Conservation (phyloP, 2,329 filamentous ascomycete genomes). For the Monosporascus sp. region DNA sequence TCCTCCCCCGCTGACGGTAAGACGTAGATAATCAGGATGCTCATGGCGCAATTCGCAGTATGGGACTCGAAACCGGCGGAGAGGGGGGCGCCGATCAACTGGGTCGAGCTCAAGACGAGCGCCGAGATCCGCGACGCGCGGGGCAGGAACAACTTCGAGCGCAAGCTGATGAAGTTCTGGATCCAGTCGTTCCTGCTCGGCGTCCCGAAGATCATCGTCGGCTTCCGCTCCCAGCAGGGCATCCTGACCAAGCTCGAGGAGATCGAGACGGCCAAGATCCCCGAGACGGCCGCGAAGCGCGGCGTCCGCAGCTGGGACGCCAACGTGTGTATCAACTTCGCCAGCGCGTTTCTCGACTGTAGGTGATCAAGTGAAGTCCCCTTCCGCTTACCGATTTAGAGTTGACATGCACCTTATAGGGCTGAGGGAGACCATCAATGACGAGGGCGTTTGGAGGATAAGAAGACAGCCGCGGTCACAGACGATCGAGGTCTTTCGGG, state of each 20-base stretch:
- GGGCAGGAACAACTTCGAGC: constrained; percentile 72
- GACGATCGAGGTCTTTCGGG: constrained; percentile 66
- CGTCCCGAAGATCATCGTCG: constrained; percentile 86
- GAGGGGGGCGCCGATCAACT: constrained; percentile 68
- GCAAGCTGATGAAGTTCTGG: constrained; percentile 94
- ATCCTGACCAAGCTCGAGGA: constrained; percentile 69
- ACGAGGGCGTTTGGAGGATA: constrained; percentile 79
- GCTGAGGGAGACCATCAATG: constrained; percentile 56
- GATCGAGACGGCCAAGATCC: constrained; percentile 73
- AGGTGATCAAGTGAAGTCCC: constrained; percentile 23
- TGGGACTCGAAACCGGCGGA: constrained; percentile 74
- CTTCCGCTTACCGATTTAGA: background rate
- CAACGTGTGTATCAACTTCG: constrained; percentile 90
- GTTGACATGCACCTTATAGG: constrained; percentile 39
- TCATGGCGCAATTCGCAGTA: constrained; percentile 40
- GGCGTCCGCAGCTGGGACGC: constrained; percentile 77
- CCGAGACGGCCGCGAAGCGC: constrained; percentile 62
- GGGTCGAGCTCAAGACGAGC: constrained; percentile 94
- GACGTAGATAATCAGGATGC: too few relatives aligned
- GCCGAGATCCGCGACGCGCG: constrained; percentile 62
- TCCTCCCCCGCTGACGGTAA: background rate
- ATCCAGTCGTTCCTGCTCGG: constrained; percentile 92
- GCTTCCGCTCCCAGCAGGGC: constrained; percentile 72
- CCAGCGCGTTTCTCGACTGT: constrained; percentile 72
- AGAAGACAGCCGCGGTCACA: constrained; percentile 56